Evolutionary conservation across 2,329 filamentous ascomycete species (phyloP).

Genomic region (Fusarium citri): DNA sequence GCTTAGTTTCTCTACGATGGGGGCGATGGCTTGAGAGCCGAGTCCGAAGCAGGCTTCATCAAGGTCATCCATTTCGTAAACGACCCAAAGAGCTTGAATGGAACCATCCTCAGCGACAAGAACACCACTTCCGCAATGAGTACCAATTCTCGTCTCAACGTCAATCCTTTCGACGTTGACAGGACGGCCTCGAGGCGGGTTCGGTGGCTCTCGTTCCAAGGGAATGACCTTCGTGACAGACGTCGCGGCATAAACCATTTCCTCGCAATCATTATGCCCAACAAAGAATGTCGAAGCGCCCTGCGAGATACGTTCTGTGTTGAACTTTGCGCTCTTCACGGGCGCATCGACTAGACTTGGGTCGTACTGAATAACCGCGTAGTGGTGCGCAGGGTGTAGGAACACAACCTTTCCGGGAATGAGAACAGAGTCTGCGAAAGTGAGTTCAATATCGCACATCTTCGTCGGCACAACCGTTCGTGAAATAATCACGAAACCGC

Average conservation of each 20-base stretch:
- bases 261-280: conserved; percentile 93
- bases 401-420: conserved; percentile 95
- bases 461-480: conserved; percentile 94
- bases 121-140: conserved; percentile 92
- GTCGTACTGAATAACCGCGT: conserved; percentile 94
- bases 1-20: conserved; percentile 88
- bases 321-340: conserved; percentile 87
- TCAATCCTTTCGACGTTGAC: conserved; percentile 97
- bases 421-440: conserved; percentile 96
- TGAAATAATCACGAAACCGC: conserved; percentile 93
- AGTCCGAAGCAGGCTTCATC: conserved; percentile 71
- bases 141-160: conserved; percentile 90
- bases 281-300: conserved; percentile 95
- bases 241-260: conserved; percentile 92
- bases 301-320: conserved; percentile 85
- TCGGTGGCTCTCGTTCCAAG: conserved; percentile 90
- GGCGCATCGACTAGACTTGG: conserved; percentile 90
- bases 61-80: conserved; percentile 63
- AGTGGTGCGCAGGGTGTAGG: conserved; percentile 95
- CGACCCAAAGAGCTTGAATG: conserved; percentile 95
- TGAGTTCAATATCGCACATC: conserved; percentile 94
- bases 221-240: conserved; percentile 97
- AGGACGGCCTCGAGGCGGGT: conserved; percentile 89
- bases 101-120: conserved; percentile 89
- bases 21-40: conserved; percentile 85